Conservation (phyloP, 129 eudicot genomes). For the Chrysanthemum lavandulifolium region DNA sequence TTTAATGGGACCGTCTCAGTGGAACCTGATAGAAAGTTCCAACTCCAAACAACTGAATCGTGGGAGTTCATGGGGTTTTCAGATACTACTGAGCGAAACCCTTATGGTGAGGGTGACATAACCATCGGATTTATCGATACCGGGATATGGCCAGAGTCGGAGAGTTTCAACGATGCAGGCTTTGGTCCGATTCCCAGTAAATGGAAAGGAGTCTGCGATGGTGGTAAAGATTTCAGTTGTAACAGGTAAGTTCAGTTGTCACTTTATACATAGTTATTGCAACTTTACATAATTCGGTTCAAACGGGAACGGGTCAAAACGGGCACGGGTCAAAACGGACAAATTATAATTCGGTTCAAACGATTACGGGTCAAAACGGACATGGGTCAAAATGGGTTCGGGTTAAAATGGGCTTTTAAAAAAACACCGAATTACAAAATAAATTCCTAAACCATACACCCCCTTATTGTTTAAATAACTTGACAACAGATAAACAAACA, state of each 20-base stretch:
- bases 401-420: too few species aligned
- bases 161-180: neutral
- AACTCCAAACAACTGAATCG: constrained; percentile 49
- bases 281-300: too few species aligned
- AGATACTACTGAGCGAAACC: constrained; percentile 2
- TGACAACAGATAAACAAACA: too few species aligned
- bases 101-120: constrained; percentile 23
- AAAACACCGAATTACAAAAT: too few species aligned
- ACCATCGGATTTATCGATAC: constrained; percentile 42
- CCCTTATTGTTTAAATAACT: too few species aligned
- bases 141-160: constrained; percentile 12
- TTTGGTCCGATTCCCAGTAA: neutral
- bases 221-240: neutral
- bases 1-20: constrained; percentile 36
- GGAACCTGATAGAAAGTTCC: constrained; percentile 32
- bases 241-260: neutral
- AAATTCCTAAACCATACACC: too few species aligned
- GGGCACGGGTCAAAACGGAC: too few species aligned
- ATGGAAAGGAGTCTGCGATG: neutral
- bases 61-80: constrained; percentile 53
- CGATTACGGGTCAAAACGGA: too few species aligned
- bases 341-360: too few species aligned
- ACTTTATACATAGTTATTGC: too few species aligned
- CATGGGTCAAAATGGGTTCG: too few species aligned
- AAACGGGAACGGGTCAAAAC: too few species aligned